These are phyloP conservation scores for Exsudoporus frostii DNA, from an alignment of 768 basidiomycete genomes.

Conservation along the genomic window DNA sequence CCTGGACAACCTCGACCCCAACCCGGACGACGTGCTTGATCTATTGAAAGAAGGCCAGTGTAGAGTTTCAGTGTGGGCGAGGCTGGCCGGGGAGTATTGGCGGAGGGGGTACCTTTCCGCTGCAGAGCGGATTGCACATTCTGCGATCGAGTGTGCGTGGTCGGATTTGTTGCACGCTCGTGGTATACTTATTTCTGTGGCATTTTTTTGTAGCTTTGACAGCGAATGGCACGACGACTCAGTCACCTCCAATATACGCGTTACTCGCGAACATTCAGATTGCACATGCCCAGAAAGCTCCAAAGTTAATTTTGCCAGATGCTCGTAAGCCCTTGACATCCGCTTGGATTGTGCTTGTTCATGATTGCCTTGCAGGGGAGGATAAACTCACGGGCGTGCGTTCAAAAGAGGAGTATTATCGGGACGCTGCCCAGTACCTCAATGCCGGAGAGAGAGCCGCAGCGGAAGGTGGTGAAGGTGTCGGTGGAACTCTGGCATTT, in stretches of 20 bases:
- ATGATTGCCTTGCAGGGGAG: constrained; percentile 44
- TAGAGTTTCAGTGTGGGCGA: constrained; percentile 73
- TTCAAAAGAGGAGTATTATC: constrained; percentile 64
- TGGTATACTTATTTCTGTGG: background rate
- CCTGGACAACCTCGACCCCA: constrained; percentile 80
- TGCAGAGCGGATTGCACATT: constrained; percentile 71
- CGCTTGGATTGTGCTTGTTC: background rate
- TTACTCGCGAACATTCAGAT: constrained; percentile 85
- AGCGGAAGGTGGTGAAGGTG: constrained; percentile 57
- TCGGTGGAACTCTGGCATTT: constrained; percentile 54
- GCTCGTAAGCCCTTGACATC: constrained; percentile 53
- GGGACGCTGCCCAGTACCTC: constrained; percentile 65
- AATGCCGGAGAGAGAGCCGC: constrained; percentile 57
- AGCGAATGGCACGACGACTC: constrained; percentile 44
- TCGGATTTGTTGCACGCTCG: background rate
- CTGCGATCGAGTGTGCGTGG: constrained; percentile 64
- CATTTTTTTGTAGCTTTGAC: constrained; percentile 43
- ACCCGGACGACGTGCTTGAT: constrained; percentile 71
- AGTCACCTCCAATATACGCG: constrained; percentile 71
- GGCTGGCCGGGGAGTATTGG: constrained; percentile 88
- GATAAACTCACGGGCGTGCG: constrained; percentile 59
- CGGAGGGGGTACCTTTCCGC: constrained; percentile 67
- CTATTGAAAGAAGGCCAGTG: constrained; percentile 71
- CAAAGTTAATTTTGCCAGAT: constrained; percentile 69
- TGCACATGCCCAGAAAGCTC: constrained; percentile 75